phyloP scores from a whole-genome alignment of 495 filamentous ascomycete species.

The Penicillium coffeae region DNA sequence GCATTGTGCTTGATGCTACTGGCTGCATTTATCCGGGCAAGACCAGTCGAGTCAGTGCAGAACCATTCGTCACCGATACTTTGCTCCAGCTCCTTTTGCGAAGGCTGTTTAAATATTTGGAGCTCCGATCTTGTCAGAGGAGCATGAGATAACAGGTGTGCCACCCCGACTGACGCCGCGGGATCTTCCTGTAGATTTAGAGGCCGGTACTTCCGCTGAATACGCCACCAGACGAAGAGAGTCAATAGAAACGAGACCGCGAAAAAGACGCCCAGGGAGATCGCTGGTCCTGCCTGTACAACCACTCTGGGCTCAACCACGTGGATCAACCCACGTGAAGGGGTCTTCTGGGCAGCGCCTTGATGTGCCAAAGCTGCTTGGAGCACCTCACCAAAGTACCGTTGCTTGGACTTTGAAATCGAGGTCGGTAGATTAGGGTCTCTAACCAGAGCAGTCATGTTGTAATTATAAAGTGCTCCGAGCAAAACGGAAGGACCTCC shows the following conservation, averaged over 20 bases:
- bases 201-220: slow-evolving; percentile 6
- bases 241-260: slow-evolving; percentile 16
- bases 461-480: slow-evolving; percentile 19
- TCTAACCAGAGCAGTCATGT: slow-evolving; percentile 13
- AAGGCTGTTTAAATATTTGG: slow-evolving; percentile 9
- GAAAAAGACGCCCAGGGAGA: slow-evolving; percentile 16
- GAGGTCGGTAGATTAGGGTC: slow-evolving; percentile 12
- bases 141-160: slow-evolving; percentile 10
- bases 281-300: slow-evolving; percentile 13
- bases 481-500: slow-evolving; percentile 15
- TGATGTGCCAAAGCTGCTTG: slow-evolving; percentile 18
- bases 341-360: slow-evolving; percentile 2
- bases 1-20: not conserved
- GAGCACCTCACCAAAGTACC: slow-evolving; percentile 34
- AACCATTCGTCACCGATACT: slow-evolving; percentile 3
- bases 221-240: slow-evolving; percentile 11
- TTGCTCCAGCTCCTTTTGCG: slow-evolving; percentile 6
- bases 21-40: no score
- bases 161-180: slow-evolving; percentile 6
- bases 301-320: slow-evolving; percentile 12
- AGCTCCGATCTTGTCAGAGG: slow-evolving; percentile 1
- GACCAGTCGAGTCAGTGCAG: slow-evolving; percentile 14
- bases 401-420: slow-evolving; percentile 27
- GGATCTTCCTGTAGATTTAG: slow-evolving; percentile 20
- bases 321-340: slow-evolving; percentile 4